A percentile compares a stretch with the other conserved stretches of the same genome.
phyloP scores from a whole-genome alignment of 495 filamentous ascomycete genomes.

The Oidiodendron maius region DNA sequence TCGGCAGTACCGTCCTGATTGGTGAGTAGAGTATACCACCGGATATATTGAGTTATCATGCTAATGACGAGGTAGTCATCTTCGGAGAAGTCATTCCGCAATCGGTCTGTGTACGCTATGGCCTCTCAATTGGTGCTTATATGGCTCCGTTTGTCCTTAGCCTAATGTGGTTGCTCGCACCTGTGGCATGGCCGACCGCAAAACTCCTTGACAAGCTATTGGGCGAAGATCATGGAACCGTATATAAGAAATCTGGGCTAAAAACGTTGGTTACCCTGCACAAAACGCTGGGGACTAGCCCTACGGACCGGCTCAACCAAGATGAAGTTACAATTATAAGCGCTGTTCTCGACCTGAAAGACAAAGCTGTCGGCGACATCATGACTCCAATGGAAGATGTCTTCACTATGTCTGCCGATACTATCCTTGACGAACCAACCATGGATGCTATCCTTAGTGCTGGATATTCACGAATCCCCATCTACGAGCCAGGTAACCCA shows the following conservation, averaged over 20 bases:
- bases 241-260: slow-evolving; percentile 78
- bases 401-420: slow-evolving; percentile 90
- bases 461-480: slow-evolving; percentile 93
- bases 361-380: slow-evolving; percentile 87
- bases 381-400: slow-evolving; percentile 99
- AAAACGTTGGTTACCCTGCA: slow-evolving; percentile 90
- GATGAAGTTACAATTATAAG: slow-evolving; percentile 99
- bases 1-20: slow-evolving; percentile 88
- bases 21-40: slow-evolving; percentile 45
- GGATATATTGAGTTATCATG: not conserved
- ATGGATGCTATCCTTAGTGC: slow-evolving; percentile 90
- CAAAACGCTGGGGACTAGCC: slow-evolving; percentile 76
- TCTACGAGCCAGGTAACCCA: slow-evolving; percentile 76
- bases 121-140: slow-evolving; percentile 91
- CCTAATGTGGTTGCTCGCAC: slow-evolving; percentile 81
- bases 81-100: slow-evolving; percentile 96
- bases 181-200: slow-evolving; percentile 72
- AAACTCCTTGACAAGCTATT: slow-evolving; percentile 71
- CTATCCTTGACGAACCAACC: slow-evolving; percentile 80
- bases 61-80: slow-evolving; percentile 60
- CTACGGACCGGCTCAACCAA: slow-evolving; percentile 83
- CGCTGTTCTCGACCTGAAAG: slow-evolving; percentile 91
- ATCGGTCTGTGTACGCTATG: slow-evolving; percentile 93
- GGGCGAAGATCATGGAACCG: slow-evolving; percentile 76
- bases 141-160: slow-evolving; percentile 83